Percentiles rank a stretch among this genome's conserved stretches.
phyloP scores from a whole-genome alignment of 2,329 filamentous ascomycete species.

The Aspergillus ochraceus region DNA sequence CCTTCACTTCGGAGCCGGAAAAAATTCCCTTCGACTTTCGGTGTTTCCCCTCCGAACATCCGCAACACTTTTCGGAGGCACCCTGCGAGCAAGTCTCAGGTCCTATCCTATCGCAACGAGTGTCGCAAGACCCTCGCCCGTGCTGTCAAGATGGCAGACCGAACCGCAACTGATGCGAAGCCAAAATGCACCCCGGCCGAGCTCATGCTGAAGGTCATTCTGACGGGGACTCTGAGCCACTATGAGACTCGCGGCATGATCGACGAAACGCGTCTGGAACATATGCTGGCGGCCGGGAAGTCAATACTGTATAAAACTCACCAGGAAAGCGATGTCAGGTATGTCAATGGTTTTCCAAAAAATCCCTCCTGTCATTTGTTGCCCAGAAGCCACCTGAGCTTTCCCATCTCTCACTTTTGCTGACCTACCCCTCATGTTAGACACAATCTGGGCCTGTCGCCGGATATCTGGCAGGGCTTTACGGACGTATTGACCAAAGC shows the following conservation, averaged over 20 bases:
- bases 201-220: constrained; percentile 49
- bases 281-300: constrained; percentile 60
- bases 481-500: constrained; percentile 59
- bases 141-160: constrained; percentile 34
- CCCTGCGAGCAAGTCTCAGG: background rate
- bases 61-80: background rate
- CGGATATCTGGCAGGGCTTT: constrained; percentile 61
- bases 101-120: background rate
- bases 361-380: background rate
- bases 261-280: constrained; percentile 57
- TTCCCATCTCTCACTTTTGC: background rate
- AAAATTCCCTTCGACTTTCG: constrained; percentile 16
- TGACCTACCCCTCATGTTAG: constrained; percentile 32
- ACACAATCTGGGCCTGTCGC: constrained; percentile 57
- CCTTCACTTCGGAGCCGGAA: constrained; percentile 22
- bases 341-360: constrained; percentile 15
- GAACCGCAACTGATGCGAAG: constrained; percentile 25
- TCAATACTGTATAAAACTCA: constrained; percentile 60
- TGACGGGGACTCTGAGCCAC: constrained; percentile 54
- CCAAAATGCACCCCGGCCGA: constrained; percentile 48
- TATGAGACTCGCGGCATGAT: constrained; percentile 62
- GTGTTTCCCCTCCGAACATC: constrained; percentile 16
- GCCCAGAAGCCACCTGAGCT: background rate
- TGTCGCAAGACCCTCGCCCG: background rate
- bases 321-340: constrained; percentile 56